These are phyloP conservation scores for Solanum clarkiae DNA, from an alignment of 257 asterid species.

Conservation along the genomic window DNA sequence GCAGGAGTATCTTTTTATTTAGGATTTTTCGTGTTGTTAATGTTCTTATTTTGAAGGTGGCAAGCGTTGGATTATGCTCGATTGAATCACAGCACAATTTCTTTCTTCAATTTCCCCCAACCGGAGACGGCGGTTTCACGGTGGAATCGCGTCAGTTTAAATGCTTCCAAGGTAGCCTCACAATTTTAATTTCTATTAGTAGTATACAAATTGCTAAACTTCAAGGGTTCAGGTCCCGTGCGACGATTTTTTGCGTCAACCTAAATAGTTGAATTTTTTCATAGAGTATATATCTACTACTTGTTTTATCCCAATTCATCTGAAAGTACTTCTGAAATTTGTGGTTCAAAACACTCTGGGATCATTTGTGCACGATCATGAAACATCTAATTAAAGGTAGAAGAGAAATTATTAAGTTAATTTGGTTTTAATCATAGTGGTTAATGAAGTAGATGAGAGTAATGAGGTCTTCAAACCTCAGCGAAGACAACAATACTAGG, in stretches of 20 bases:
- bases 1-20: background rate
- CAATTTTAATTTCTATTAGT: background rate
- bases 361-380: no score
- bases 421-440: background rate
- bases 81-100: conserved; percentile 65
- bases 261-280: background rate
- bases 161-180: conserved; percentile 68
- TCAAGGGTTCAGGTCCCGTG: background rate
- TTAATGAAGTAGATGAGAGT: background rate
- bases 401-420: background rate
- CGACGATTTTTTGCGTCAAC: background rate
- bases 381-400: no score
- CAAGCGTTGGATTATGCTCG: conserved; percentile 77
- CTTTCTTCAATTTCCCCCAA: conserved; percentile 70
- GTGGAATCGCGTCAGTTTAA: conserved; percentile 63
- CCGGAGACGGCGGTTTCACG: conserved; percentile 77
- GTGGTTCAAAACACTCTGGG: background rate
- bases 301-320: no score
- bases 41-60: conserved; percentile 46
- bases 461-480: no score
- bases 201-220: background rate
- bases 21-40: background rate
- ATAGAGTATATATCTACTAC: background rate
- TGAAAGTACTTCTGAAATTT: background rate
- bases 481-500: no score